These are phyloP conservation scores for Candida ortonii DNA, from an alignment of 805 yeast species.

Conservation along the genomic window DNA sequence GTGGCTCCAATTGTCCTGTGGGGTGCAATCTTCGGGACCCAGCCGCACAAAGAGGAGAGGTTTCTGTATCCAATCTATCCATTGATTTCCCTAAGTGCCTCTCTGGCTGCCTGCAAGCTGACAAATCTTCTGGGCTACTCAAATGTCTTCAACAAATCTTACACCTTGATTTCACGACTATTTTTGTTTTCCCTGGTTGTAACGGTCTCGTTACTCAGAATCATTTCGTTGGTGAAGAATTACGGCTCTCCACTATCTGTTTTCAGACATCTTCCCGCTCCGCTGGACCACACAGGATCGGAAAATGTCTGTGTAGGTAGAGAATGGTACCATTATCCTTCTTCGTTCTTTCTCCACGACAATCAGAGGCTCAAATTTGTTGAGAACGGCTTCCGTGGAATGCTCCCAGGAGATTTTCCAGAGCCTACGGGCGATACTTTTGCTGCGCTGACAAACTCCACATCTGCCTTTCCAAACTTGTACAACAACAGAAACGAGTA, in stretches of 20 bases:
- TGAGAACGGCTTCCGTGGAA: slow-evolving; percentile 76
- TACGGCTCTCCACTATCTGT: slow-evolving; percentile 72
- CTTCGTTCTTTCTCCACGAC: slow-evolving; percentile 75
- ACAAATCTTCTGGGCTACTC: slow-evolving; percentile 15
- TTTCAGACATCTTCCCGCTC: slow-evolving; percentile 42
- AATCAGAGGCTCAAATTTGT: slow-evolving; percentile 65
- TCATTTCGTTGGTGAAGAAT: slow-evolving; percentile 57
- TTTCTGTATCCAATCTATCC: slow-evolving; percentile 86
- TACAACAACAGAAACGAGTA: slow-evolving; percentile 77
- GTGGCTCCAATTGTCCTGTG: slow-evolving; percentile 59
- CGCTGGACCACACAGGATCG: slow-evolving; percentile 13
- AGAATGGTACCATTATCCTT: slow-evolving; percentile 93
- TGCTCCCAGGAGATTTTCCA: slow-evolving; percentile 81
- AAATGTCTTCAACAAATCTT: slow-evolving; percentile 12
- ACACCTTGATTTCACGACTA: slow-evolving; percentile 9
- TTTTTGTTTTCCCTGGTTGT: slow-evolving; percentile 17
- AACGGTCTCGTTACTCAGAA: slow-evolving; percentile 46
- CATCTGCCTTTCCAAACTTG: slow-evolving; percentile 52
- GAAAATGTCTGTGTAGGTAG: slow-evolving; percentile 82
- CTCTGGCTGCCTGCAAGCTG: slow-evolving; percentile 38
- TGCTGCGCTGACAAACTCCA: slow-evolving; percentile 29
- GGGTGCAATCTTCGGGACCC: slow-evolving; percentile 62
- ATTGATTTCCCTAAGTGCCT: slow-evolving; percentile 59
- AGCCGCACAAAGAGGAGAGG: slow-evolving; percentile 93
- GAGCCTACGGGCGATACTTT: slow-evolving; percentile 33